Base-by-base conservation (phyloP, 139 green algal genomes). In the Ulvella scutata region DNA sequence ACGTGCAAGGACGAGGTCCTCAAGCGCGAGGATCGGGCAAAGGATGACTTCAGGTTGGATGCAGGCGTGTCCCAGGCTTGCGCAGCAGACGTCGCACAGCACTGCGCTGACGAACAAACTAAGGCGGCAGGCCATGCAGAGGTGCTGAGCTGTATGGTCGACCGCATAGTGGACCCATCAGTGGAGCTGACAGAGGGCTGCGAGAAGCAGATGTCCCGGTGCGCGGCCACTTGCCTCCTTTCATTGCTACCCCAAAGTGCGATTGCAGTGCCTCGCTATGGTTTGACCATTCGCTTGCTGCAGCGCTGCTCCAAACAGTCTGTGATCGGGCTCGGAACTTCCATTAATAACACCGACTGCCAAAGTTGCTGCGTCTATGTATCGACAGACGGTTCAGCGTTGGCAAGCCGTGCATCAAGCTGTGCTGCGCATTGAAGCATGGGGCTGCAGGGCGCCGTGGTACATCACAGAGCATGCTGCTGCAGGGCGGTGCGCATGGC, bases 401-500 rank as follows among this genome's bases (percentile, higher is more conserved):
- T 75, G 31, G 20, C n/a, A 73, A 73, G 34, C 34, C 34, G 34
- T 7, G 3, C 26, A 34, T 3, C 61, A 26, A 74, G 20, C 75
- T 82, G 37, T 84, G 80, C 36, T n/a, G n/a, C 38, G 60, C 2
- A 29, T 17, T 0, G 67, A 84, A 37, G 78, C 80, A 44, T 29
- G 43, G 0, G 36, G 33, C 7, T 38, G 43, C 61, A 76, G 74
- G 44, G 75, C 83, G 43, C 29, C 75, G 35, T 37, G 29, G 39
- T n/a, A 76, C 38, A 51, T 31, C 72, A 61, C 23, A 62, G 40
- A 40, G 9, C 76, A 82, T 34, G 76, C 75, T 28, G 61, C 44
- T 83, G 82, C 4, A 87, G 91, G 28, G 88, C 88, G 2, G 82
- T 92, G 31, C 87, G 90, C 74, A 92, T 92, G 86, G 90, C 91